Evolutionary conservation across 371 early-diverging fungal species (phyloP), one percentile per base, ranked within the genome.

Genomic region (Lichtheimia corymbifera): DNA sequence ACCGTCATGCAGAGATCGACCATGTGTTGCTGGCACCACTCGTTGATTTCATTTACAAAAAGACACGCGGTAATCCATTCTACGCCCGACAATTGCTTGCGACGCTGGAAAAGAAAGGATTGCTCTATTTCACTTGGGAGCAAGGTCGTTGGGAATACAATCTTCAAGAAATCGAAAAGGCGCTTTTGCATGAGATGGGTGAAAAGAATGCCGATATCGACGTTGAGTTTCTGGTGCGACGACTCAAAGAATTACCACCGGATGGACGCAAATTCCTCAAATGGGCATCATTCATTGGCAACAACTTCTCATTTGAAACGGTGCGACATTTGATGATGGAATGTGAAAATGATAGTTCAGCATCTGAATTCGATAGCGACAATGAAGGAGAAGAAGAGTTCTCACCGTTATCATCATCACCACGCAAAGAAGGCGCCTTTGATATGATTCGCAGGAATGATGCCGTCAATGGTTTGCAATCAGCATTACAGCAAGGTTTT

Each of bases 221-320:
- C 22, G 73, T 74, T 14, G 69, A 70, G n/a, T 80, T 80, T 27
- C 49, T 80, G 25, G 75, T 77, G 7, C 63, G 68, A 18, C 64
- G 80, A 20, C 59, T 80, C 9, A 70, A 73, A 20, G 78, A 77
- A 22, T 41, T 80, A n/a, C 76, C 80, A 41, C 66, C 62, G 17
- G 80, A 80, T 53, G 77, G 80, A 13, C 70, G 72, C 30, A 67
- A 64, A n/a, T 77, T 80, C 55, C 35, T 80, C 28, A 75, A 75
- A 67, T 80, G 80, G 80, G 80, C 80, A 2, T 75, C 80, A 0
- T 77, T 80, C 59, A 68, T 80, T 49, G 80, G 80, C 42, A 76
- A 75, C 59, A 73, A 63, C 24, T 80, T 80, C 30, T 70, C 71
- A 12, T 80, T 65, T 35, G 76, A 80, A 50, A 72, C 72, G 1